Evolutionary conservation across 148 eudicot species (phyloP).

Genomic region (Cornus kousa): DNA sequence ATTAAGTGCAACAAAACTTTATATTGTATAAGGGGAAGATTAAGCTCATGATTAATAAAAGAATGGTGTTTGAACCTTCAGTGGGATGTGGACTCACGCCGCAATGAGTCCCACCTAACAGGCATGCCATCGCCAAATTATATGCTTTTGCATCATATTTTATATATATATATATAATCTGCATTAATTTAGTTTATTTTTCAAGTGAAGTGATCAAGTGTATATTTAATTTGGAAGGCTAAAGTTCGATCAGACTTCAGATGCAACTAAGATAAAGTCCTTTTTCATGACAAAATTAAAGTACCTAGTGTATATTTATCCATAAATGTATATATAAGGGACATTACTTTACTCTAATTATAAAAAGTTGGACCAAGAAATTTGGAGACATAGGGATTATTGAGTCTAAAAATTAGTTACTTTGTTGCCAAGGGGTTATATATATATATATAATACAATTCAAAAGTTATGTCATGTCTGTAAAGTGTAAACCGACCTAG

Average conservation of each 20-base stretch:
- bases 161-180: background rate
- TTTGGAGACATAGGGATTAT: no score
- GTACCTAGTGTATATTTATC: no score
- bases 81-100: conserved; percentile 9
- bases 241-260: background rate
- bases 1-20: background rate
- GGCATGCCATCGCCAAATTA: conserved; percentile 8
- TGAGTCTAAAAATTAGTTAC: no score
- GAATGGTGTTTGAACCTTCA: background rate
- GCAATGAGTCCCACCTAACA: background rate
- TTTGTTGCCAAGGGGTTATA: no score
- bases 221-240: background rate
- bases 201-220: background rate
- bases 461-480: no score
- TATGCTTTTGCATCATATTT: background rate
- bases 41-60: background rate
- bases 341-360: no score
- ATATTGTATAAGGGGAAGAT: background rate
- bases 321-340: no score
- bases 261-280: background rate
- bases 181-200: background rate
- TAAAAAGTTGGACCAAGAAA: no score
- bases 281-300: background rate
- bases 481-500: no score
- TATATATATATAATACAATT: no score